These are phyloP conservation scores for Triticum turgidum DNA, from an alignment of 176 grass and related monocot species.

Conservation along the genomic window DNA sequence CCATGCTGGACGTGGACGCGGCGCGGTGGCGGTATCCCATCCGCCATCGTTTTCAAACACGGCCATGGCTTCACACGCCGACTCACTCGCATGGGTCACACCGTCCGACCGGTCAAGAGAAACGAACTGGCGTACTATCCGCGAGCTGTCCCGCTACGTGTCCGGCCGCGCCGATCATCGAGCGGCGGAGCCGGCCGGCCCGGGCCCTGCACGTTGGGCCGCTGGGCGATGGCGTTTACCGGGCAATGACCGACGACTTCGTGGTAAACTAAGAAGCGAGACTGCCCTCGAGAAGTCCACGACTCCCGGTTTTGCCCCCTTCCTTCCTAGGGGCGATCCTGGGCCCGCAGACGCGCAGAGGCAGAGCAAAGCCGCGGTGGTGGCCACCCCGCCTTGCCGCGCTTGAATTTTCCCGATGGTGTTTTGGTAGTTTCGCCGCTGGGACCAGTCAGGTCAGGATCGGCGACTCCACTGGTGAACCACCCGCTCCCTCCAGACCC, in stretches of 20 bases:
- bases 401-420: neutral
- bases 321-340: neutral
- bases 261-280: neutral
- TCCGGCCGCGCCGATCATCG: neutral
- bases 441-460: conserved; percentile 37
- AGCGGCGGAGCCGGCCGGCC: neutral
- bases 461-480: neutral
- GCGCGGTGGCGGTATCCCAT: neutral
- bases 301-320: neutral
- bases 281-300: neutral
- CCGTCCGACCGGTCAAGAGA: neutral
- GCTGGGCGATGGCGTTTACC: conserved; percentile 8
- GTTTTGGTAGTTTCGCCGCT: conserved; percentile 16
- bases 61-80: neutral
- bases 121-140: neutral
- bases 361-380: neutral
- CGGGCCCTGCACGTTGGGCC: neutral
- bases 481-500: neutral
- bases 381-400: neutral
- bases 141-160: neutral
- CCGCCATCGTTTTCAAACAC: neutral
- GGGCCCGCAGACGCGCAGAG: neutral
- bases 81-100: neutral
- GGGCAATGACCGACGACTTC: neutral
- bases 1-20: neutral